Conservation (phyloP, 495 filamentous ascomycete genomes). For the Podospora conica region DNA sequence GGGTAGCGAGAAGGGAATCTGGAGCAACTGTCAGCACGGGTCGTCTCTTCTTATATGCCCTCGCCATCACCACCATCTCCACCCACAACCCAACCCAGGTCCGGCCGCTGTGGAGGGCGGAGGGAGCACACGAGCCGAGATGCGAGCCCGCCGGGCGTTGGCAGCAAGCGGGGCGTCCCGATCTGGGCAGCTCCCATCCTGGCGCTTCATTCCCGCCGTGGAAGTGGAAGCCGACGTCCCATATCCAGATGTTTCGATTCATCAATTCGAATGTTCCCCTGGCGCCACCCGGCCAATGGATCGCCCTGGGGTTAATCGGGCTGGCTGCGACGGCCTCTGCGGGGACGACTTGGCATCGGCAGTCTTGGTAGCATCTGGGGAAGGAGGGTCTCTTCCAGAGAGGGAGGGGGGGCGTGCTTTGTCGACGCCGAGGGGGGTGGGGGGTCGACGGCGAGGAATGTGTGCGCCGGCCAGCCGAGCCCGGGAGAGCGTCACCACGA, state of each 20-base stretch:
- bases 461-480: background rate
- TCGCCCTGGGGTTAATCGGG: slow-evolving; percentile 11
- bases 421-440: background rate
- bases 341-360: slow-evolving; percentile 17
- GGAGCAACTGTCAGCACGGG: background rate
- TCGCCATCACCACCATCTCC: background rate
- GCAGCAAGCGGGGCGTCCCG: slow-evolving; percentile 2
- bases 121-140: background rate
- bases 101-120: background rate
- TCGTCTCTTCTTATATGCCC: background rate
- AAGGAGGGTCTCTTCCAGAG: background rate
- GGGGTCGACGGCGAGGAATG: background rate
- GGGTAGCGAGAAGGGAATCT: background rate
- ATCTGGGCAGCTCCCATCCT: background rate
- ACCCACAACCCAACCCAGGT: background rate
- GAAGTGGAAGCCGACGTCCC: slow-evolving; percentile 11
- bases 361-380: slow-evolving; percentile 2
- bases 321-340: slow-evolving; percentile 4
- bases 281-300: slow-evolving; percentile 11
- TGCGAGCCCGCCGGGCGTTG: background rate
- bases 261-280: slow-evolving; percentile 8
- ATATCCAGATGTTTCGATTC: slow-evolving; percentile 13
- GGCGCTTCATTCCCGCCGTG: background rate
- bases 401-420: slow-evolving; percentile 5
- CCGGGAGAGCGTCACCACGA: background rate